Conservation (phyloP, 192 early-diverging fungal species). For the Coemansia sp. region DNA sequence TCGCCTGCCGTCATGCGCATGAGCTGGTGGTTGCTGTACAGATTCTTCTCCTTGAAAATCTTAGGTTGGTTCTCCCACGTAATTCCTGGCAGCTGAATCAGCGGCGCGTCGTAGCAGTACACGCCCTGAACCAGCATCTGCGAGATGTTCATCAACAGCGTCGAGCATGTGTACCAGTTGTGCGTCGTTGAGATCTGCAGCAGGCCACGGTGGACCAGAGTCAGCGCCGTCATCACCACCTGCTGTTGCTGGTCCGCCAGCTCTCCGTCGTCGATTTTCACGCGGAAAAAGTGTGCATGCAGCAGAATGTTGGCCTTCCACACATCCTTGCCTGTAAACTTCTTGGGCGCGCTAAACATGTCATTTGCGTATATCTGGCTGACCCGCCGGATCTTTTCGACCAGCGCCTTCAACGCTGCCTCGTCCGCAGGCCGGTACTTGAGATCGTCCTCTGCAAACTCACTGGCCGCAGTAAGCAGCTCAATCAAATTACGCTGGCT, state of each 20-base stretch:
- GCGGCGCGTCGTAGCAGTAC: constrained; percentile 70
- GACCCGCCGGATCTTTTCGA: constrained; percentile 37
- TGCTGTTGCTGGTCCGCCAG: constrained; percentile 60
- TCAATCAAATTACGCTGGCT: constrained; percentile 69
- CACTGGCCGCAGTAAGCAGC: constrained; percentile 69
- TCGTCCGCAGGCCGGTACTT: constrained; percentile 54
- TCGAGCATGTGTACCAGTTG: constrained; percentile 77
- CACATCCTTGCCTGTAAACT: constrained; percentile 45
- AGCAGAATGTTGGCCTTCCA: constrained; percentile 78
- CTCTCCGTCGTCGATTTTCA: constrained; percentile 59
- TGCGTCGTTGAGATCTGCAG: constrained; percentile 84
- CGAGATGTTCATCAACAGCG: constrained; percentile 75
- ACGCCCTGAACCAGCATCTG: constrained; percentile 91
- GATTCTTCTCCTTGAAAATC: constrained; percentile 55
- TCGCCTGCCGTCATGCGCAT: constrained; percentile 65
- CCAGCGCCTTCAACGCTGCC: constrained; percentile 49
- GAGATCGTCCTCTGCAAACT: constrained; percentile 60
- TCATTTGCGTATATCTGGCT: constrained; percentile 41
- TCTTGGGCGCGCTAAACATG: constrained; percentile 45
- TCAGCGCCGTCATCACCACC: constrained; percentile 71
- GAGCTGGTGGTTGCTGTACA: constrained; percentile 64
- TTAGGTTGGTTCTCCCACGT: constrained; percentile 66
- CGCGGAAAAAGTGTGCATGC: constrained; percentile 79
- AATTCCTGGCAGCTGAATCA: constrained; percentile 86
- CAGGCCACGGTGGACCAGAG: constrained; percentile 78